These are phyloP conservation scores for Penicillium daleae DNA, from an alignment of 495 filamentous ascomycete genomes.

Conservation along the genomic window DNA sequence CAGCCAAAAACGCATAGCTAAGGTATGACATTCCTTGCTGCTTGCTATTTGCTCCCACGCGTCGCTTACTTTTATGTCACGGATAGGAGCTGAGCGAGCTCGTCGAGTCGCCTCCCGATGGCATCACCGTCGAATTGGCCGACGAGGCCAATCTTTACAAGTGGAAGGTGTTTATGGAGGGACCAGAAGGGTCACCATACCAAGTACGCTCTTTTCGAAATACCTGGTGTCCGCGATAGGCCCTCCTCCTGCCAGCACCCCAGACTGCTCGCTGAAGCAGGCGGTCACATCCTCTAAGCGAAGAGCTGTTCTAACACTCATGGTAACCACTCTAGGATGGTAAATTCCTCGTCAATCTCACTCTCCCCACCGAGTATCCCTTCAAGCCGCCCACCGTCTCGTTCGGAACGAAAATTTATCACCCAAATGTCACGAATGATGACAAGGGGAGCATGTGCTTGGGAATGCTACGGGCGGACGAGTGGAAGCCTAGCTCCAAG, in stretches of 20 bases:
- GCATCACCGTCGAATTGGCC: conserved; percentile 66
- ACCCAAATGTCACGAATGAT: conserved; percentile 97
- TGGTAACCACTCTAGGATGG: conserved; percentile 60
- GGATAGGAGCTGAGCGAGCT: conserved; percentile 76
- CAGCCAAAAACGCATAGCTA: conserved; percentile 64
- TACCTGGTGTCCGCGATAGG: not conserved
- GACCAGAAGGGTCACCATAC: conserved; percentile 73
- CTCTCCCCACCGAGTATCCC: conserved; percentile 84
- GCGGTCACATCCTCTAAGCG: not conserved
- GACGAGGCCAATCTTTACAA: conserved; percentile 77
- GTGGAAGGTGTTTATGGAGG: conserved; percentile 81
- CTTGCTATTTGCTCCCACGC: not conserved
- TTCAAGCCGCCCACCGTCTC: conserved; percentile 88
- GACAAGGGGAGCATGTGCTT: conserved; percentile 91
- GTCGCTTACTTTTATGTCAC: conserved; percentile 7
- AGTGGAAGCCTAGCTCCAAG: conserved; percentile 91
- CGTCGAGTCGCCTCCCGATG: conserved; percentile 61
- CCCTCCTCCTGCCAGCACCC: too few relatives aligned
- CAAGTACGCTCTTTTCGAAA: conserved; percentile 48
- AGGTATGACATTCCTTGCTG: conserved; percentile 42
- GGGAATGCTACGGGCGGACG: conserved; percentile 80
- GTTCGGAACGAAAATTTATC: conserved; percentile 96
- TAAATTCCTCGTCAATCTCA: conserved; percentile 74
- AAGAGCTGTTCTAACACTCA: conserved; percentile 14
- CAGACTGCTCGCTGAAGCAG: not conserved